phyloP scores from a whole-genome alignment of 345 rosid genomes.

The Rubroshorea leprosula region DNA sequence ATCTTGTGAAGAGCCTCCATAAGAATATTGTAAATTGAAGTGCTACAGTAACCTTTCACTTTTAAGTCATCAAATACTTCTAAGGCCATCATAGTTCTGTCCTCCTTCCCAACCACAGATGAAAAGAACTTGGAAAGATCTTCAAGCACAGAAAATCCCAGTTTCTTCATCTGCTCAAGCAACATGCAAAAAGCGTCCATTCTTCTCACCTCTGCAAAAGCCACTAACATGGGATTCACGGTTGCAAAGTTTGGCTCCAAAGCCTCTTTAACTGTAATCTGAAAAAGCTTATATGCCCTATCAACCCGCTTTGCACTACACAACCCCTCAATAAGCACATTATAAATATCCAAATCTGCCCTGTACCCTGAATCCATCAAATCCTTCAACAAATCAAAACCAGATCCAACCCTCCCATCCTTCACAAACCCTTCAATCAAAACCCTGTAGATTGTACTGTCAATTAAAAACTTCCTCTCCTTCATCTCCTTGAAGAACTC shows the following conservation, averaged over 20 bases:
- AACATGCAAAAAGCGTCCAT: constrained; percentile 45
- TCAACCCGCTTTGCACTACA: constrained; percentile 55
- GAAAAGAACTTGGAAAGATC: constrained; percentile 55
- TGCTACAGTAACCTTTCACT: constrained; percentile 50
- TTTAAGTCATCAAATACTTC: constrained; percentile 57
- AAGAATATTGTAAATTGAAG: constrained; percentile 52
- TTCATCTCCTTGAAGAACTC: constrained; percentile 78
- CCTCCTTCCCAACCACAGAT: constrained; percentile 42
- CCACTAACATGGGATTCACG: constrained; percentile 61
- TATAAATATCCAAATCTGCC: constrained; percentile 76
- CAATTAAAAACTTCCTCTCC: constrained; percentile 57
- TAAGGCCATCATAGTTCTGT: constrained; percentile 44
- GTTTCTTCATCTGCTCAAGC: constrained; percentile 49
- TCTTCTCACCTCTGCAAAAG: constrained; percentile 50
- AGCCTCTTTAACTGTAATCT: constrained; percentile 48
- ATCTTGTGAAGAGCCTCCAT: constrained; percentile 52
- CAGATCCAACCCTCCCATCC: constrained; percentile 55
- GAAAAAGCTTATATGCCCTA: constrained; percentile 70
- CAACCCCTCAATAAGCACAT: constrained; percentile 70
- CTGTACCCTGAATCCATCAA: constrained; percentile 76
- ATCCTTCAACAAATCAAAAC: constrained; percentile 74
- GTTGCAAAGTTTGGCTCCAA: constrained; percentile 64
- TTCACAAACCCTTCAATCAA: constrained; percentile 67
- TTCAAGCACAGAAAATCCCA: constrained; percentile 46
- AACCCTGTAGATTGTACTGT: constrained; percentile 54